A percentile compares a stretch with the other conserved stretches of the same genome.
Evolutionary conservation across 2,329 filamentous ascomycete genomes (phyloP).

Genomic region (Aspergillus sp.): DNA sequence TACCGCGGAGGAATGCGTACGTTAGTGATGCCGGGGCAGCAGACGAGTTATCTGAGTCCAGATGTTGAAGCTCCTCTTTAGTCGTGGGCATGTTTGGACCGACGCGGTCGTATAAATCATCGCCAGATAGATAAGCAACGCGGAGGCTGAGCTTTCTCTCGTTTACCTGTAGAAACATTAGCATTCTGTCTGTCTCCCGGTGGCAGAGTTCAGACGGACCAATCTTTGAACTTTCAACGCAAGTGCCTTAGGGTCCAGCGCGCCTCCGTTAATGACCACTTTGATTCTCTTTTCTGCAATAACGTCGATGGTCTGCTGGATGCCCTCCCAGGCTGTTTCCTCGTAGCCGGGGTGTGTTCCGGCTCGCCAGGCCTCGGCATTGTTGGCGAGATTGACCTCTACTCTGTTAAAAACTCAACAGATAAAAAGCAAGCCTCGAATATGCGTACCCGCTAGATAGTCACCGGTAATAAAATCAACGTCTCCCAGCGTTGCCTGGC

Average conservation of each 20-base stretch:
- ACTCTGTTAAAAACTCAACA: constrained; percentile 6
- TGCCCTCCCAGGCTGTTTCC: constrained; percentile 51
- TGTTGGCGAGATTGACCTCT: constrained; percentile 50
- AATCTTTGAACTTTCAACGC: constrained; percentile 47
- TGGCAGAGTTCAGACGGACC: constrained; percentile 21
- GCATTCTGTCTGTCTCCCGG: background rate
- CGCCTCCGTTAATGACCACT: constrained; percentile 58
- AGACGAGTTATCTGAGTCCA: constrained; percentile 42
- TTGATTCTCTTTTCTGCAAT: constrained; percentile 53
- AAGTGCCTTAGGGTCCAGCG: constrained; percentile 54
- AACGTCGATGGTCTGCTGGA: constrained; percentile 47
- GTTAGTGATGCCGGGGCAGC: constrained; percentile 37
- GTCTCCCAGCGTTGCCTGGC: constrained; percentile 36
- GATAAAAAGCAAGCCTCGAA: too few species aligned
- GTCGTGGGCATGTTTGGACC: constrained; percentile 33
- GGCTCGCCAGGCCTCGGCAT: constrained; percentile 41
- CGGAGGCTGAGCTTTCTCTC: constrained; percentile 38
- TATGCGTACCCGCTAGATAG: constrained; percentile 46
- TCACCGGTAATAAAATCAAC: constrained; percentile 57
- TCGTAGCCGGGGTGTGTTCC: constrained; percentile 48
- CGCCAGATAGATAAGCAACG: constrained; percentile 48
- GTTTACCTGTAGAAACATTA: constrained; percentile 25
- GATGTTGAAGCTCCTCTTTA: constrained; percentile 37
- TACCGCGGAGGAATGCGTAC: constrained; percentile 37
- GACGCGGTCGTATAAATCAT: constrained; percentile 43